Conservation (phyloP, 345 rosid species). For the Populus deltoides region DNA sequence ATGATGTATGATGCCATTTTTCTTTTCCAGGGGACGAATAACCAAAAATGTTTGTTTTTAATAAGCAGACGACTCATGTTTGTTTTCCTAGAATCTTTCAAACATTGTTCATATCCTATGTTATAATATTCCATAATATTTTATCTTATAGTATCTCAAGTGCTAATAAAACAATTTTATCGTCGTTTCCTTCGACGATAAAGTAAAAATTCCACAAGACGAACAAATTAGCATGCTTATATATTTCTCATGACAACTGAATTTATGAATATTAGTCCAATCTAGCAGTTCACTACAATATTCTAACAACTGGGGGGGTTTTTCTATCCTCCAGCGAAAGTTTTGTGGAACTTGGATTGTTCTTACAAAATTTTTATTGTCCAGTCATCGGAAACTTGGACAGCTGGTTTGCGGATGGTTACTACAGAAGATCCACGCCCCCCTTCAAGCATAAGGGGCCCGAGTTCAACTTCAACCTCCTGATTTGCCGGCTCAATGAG, state of each 20-base stretch:
- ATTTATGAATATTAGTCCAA: not conserved
- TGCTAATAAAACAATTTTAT: too few species aligned
- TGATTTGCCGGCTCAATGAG: constrained; percentile 63
- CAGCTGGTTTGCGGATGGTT: constrained; percentile 84
- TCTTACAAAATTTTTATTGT: constrained; percentile 58
- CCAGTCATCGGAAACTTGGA: constrained; percentile 77
- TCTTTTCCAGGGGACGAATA: too few species aligned
- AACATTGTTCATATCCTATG: too few species aligned
- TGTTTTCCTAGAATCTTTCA: too few species aligned
- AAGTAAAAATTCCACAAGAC: not conserved
- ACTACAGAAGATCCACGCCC: constrained; percentile 41
- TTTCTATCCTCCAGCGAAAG: not conserved
- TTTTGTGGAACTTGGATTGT: not conserved
- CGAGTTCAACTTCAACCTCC: constrained; percentile 58
- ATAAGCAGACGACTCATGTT: too few species aligned
- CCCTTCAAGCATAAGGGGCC: constrained; percentile 54
- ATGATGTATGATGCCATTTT: too few species aligned
- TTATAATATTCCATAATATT: too few species aligned
- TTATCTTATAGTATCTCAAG: too few species aligned
- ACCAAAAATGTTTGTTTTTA: too few species aligned
- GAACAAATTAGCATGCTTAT: not conserved
- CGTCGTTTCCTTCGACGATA: not conserved
- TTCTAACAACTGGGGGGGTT: not conserved
- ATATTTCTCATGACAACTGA: not conserved
- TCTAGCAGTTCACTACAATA: not conserved